These are phyloP conservation scores for Hirsutella thompsonii DNA, from an alignment of 2,329 filamentous ascomycete species.

Conservation along the genomic window DNA sequence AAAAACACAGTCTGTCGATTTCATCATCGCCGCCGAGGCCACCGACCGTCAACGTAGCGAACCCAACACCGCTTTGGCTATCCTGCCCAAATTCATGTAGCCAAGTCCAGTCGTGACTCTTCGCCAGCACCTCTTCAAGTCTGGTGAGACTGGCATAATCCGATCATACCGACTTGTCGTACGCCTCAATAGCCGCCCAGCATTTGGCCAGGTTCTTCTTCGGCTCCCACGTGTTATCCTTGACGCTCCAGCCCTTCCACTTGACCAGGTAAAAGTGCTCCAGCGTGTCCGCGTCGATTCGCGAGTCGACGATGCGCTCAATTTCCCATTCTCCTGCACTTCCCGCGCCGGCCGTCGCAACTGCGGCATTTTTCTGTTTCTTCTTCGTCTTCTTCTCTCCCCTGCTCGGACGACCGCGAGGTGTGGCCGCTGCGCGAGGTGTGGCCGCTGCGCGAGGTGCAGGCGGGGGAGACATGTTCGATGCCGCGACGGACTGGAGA, in stretches of 20 bases:
- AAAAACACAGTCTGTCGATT: no score
- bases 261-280: slow-evolving; percentile 35
- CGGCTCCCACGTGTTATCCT: slow-evolving; percentile 42
- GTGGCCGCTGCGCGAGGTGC: no score
- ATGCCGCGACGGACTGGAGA: not conserved
- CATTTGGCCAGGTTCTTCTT: slow-evolving; percentile 29
- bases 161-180: slow-evolving; percentile 16
- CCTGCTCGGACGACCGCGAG: no score
- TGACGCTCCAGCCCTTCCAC: slow-evolving; percentile 33
- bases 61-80: no score
- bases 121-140: no score
- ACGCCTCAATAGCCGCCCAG: slow-evolving; percentile 19
- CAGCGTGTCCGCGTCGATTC: slow-evolving; percentile 22
- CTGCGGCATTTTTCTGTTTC: slow-evolving; percentile 1
- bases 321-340: slow-evolving; percentile 27
- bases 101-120: no score
- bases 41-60: no score
- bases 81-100: no score
- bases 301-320: slow-evolving; percentile 30
- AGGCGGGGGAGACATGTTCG: not conserved
- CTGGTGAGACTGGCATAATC: no score
- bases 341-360: not conserved
- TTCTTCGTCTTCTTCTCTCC: slow-evolving; percentile 3
- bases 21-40: no score
- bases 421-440: no score